Base-by-base conservation (phyloP, 768 basidiomycete species). In the Leccinum disarticulatum region DNA sequence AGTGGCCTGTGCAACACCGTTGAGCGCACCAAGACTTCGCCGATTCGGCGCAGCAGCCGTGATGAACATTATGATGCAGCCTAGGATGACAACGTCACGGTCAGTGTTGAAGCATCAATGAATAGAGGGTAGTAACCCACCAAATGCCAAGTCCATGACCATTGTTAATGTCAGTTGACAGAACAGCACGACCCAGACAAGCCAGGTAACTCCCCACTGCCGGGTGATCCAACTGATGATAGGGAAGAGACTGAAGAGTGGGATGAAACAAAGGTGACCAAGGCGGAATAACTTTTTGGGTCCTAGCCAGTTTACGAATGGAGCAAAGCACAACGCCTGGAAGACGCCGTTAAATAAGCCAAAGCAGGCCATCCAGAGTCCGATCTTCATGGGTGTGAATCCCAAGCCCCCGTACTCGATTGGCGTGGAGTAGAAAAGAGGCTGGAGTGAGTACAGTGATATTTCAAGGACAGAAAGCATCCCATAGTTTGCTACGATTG, bases 61-160 rank as follows among this genome's bases (percentile, higher is more conserved):
- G 60, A 91, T 86, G 65, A 83, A 88, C 61, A 91, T 88, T 66
- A 90, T 83, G 46, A 88, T 77, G 48, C 87, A 84, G 9, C 87
- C 88, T 88, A 31, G 3, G 4, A 35, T 6, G 35, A 14, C 35
- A 15, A 8, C n/a, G 25, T 17, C n/a, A n/a, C n/a, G n/a, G n/a
- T n/a, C 11, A 56, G 54, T 56, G 57, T 50, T 13, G 35, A 6
- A 35, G 35, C 35, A 35, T 35, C 35, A 14, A 35, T 14, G 0
- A 14, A n/a, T n/a, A n/a, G n/a, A n/a, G n/a, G 14, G 35, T 31
- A 70, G 63, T 6, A 11, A 55, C 5, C 28, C 28, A 77, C 76
- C 64, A 36, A 67, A 77, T 14, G 72, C 60, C 74, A 76, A 70
- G 41, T 68, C 67, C 60, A 69, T 48, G n/a, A 69, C 10, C 33